These are phyloP conservation scores for Candida broadrunensis DNA, from an alignment of 805 yeast species.

Conservation along the genomic window DNA sequence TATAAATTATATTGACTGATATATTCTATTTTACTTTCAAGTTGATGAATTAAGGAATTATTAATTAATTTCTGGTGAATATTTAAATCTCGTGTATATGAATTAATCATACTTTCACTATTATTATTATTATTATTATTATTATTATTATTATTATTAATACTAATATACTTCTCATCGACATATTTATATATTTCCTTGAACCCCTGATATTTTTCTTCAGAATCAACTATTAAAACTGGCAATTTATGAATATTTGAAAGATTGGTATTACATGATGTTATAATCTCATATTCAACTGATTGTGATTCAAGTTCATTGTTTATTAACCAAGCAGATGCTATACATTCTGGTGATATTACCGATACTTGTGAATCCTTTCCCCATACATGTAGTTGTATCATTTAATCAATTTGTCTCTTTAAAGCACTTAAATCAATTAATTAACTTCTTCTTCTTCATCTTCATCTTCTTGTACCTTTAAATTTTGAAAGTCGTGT, in stretches of 20 bases:
- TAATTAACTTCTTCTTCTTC: too few relatives aligned
- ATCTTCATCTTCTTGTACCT: too few relatives aligned
- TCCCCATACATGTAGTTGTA: conserved; percentile 57
- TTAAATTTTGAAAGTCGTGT: too few relatives aligned
- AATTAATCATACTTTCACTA: not conserved
- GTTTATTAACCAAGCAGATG: conserved; percentile 41
- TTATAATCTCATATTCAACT: conserved; percentile 32
- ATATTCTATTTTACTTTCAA: conserved; percentile 39
- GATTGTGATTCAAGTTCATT: conserved; percentile 13
- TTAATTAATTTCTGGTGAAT: conserved; percentile 36
- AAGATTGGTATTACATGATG: conserved; percentile 57
- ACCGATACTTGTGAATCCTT: conserved; percentile 32
- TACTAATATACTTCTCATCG: not conserved
- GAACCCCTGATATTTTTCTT: conserved; percentile 14
- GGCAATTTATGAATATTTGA: conserved; percentile 54
- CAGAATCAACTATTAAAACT: conserved; percentile 23
- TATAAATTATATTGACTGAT: conserved; percentile 58
- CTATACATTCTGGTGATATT: conserved; percentile 52
- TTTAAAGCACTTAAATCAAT: too few relatives aligned
- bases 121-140: not conserved
- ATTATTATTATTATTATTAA: not conserved
- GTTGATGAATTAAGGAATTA: conserved; percentile 41
- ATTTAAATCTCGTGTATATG: conserved; percentile 5
- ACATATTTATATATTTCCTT: conserved; percentile 10
- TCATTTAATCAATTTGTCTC: too few relatives aligned